phyloP scores from a whole-genome alignment of 2,329 filamentous ascomycete species.

The Cytospora paraplurivora region DNA sequence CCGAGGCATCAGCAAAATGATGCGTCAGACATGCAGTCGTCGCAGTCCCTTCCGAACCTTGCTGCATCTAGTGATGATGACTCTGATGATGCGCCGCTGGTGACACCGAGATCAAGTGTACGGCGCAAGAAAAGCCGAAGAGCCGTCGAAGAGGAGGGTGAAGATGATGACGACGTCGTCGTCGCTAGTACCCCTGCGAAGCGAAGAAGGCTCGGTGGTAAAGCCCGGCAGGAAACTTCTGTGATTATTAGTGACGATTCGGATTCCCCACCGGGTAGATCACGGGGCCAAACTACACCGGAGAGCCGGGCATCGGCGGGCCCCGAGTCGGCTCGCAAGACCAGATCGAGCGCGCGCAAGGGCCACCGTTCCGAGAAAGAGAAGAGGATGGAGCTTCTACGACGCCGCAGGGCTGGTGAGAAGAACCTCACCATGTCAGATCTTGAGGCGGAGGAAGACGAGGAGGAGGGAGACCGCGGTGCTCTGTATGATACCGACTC shows the following conservation, averaged over 20 bases:
- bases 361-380: slow-evolving; percentile 42
- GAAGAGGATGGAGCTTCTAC: slow-evolving; percentile 45
- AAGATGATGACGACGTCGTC: slow-evolving; percentile 22
- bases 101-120: slow-evolving; percentile 24
- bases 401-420: slow-evolving; percentile 43
- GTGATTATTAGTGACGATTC: slow-evolving; percentile 10
- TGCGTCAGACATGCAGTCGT: slow-evolving; percentile 16
- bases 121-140: slow-evolving; percentile 8
- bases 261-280: neutral
- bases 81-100: slow-evolving; percentile 22
- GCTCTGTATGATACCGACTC: slow-evolving; percentile 41
- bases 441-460: slow-evolving; percentile 43
- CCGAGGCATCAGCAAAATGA: neutral
- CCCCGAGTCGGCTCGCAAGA: slow-evolving; percentile 16
- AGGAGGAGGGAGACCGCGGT: slow-evolving; percentile 42
- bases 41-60: slow-evolving; percentile 25
- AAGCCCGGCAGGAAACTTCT: slow-evolving; percentile 10
- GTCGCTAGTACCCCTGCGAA: slow-evolving; percentile 36
- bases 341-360: slow-evolving; percentile 28
- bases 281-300: slow-evolving; percentile 1
- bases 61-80: slow-evolving; percentile 23
- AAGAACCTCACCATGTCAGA: slow-evolving; percentile 40
- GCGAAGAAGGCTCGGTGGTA: slow-evolving; percentile 33
- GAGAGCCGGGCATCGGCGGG: slow-evolving; percentile 1
- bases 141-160: slow-evolving; percentile 12